Base-by-base conservation (phyloP, 257 asterid species). In the Lycium ferocissimum region DNA sequence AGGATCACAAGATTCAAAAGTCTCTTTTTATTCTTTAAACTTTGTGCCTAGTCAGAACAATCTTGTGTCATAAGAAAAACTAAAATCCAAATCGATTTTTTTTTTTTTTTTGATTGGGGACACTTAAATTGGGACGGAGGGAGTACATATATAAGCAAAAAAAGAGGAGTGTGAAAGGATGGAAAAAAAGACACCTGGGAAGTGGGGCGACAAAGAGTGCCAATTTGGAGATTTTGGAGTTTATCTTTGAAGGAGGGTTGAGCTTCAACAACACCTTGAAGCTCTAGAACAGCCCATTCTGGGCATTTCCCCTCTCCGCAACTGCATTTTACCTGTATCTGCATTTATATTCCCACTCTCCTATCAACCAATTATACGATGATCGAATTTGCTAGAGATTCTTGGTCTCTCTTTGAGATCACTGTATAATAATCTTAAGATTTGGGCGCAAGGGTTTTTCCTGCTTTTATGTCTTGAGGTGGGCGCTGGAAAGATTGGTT, bases 251-350 rank as follows among this genome's bases (percentile, higher is more conserved):
- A 88, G 20, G 92, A 79, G 84, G 97, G 91, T 80, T 95, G 98
- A 40, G 94, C 92, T 89, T 97, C 97, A 53, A 97, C 93, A 13
- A 90, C 89, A 53, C 99, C 98, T 87, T 97, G 99, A 56, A 95
- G 91, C 87, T 97, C 99, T 82, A 95, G 88, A 15, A 97, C 84
- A 40, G 98, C 99, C 99, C 98, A 95, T 86, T 97, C 99, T 0
- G 92, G 92, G 86, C 99, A 95, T 15, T 89, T 88, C 43, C 89
- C 94, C 86, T 93, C 93, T 80, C 96, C 98, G 54, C 99, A 97
- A 5, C 93, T 92, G 94, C 99, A 97, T 84, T 91, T 97, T 61
- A 95, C 94, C 86, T 89, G 88, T 85, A 96, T 94, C 87, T 89
- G 94, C 99, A 96, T 96, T 53, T 35, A 79, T 18, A 53, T 62